Base-by-base conservation (phyloP, 371 early-diverging fungal genomes). In the Zychaea mexicana region DNA sequence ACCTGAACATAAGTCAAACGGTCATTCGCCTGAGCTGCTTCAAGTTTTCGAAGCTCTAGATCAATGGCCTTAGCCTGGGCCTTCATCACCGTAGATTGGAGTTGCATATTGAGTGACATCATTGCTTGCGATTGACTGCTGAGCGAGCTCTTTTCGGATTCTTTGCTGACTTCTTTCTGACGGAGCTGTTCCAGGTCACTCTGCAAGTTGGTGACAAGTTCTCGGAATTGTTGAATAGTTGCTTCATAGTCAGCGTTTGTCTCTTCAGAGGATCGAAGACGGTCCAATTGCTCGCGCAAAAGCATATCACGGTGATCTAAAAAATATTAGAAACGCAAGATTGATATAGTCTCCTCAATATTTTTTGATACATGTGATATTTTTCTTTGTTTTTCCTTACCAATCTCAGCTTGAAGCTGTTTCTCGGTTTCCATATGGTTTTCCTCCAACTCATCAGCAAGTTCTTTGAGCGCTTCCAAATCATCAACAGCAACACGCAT, bases 361-460 rank as follows among this genome's bases (percentile, higher is more conserved):
- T n/a, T n/a, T n/a, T n/a, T n/a, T n/a, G n/a, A n/a, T n/a, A n/a
- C n/a, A n/a, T n/a, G n/a, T n/a, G n/a, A 12, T 4, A 52, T 36
- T 26, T 63, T 46, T 33, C 17, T 36, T 3, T 36, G 21, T 22
- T 60, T 45, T 56, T 46, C 13, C 26, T 52, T 69, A 81, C 82
- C 86, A 56, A 96, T 91, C 69, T 96, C 97, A 2, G 86, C 87
- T 62, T 90, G 90, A 26, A 95, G 75, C 42, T 94, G 91, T 64
- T 91, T 89, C 76, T 92, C 93, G 10, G 90, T 92, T 58, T 95
- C 93, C 13, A 90, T 78, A 67, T 96, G 95, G 58, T 88, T 92
- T 64, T 94, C 94, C 71, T 96, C 96, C 67, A 96, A 72, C 69
- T 96, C 95, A 57, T 97, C 95, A 66, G 93, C 94, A 39, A 96